A percentile compares a stretch with the other conserved stretches of the same genome.
phyloP scores from a whole-genome alignment of 805 yeast genomes.

The Nakazawaea populi region DNA sequence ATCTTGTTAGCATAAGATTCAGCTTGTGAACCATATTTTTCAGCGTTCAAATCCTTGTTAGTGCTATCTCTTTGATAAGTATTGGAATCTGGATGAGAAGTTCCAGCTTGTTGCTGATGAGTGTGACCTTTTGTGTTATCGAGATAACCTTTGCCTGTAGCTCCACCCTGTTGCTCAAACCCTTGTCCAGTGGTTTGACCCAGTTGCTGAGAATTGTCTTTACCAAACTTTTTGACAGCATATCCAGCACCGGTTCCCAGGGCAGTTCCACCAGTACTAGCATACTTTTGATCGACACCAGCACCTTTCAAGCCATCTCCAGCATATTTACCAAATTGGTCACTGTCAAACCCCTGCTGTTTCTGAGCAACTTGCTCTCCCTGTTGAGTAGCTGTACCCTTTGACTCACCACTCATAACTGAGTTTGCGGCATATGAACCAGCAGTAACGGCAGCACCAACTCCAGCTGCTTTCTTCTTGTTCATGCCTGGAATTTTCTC shows the following conservation, averaged over 20 bases:
- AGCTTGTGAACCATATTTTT: too few relatives aligned
- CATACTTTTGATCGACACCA: not conserved
- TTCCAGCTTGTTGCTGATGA: too few relatives aligned
- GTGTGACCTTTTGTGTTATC: too few relatives aligned
- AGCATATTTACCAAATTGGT: conserved; percentile 1
- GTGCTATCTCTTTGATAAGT: too few relatives aligned
- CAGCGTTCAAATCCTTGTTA: too few relatives aligned
- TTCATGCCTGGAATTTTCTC: conserved; percentile 7
- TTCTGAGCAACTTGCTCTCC: not conserved
- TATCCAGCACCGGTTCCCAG: not conserved
- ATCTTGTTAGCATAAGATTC: too few relatives aligned
- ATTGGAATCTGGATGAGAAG: too few relatives aligned
- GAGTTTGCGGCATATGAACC: not conserved
- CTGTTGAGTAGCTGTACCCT: not conserved
- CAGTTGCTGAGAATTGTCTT: not conserved
- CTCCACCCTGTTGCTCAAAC: too few relatives aligned
- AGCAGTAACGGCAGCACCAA: conserved; percentile 2
- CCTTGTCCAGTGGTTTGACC: not conserved
- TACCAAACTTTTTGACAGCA: not conserved
- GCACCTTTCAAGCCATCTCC: conserved; percentile 2
- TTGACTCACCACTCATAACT: not conserved
- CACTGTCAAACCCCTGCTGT: not conserved
- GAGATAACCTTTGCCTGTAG: too few relatives aligned
- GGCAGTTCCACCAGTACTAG: not conserved
- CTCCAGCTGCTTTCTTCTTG: conserved; percentile 3